These are phyloP conservation scores for Peniophora sp. DNA, from an alignment of 1,284 basidiomycete genomes.

Conservation along the genomic window DNA sequence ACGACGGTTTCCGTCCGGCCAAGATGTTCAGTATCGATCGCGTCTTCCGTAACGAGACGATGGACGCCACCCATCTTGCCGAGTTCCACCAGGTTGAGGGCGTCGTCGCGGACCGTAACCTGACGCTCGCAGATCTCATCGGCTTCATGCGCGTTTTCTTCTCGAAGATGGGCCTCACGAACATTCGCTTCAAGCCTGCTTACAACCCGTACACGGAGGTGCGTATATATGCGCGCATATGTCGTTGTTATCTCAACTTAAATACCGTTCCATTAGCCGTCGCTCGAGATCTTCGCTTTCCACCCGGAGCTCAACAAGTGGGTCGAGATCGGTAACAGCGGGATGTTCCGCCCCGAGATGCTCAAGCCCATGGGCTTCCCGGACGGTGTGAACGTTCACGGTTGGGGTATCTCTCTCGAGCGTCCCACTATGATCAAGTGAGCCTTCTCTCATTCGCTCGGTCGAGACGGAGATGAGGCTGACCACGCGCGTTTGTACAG, in stretches of 20 bases:
- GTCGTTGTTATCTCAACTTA: too few relatives aligned
- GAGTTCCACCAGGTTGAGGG: conserved; percentile 99
- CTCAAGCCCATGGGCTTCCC: conserved; percentile 98
- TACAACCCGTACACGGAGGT: conserved; percentile 97
- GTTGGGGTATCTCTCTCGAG: conserved; percentile 95
- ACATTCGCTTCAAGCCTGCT: conserved; percentile 95
- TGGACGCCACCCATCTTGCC: conserved; percentile 98
- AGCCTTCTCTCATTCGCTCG: conserved; percentile 16
- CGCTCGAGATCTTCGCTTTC: conserved; percentile 99
- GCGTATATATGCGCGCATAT: too few relatives aligned
- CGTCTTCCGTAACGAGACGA: conserved; percentile 98
- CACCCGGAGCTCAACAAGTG: conserved; percentile 92
- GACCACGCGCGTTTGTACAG: conserved; percentile 27
- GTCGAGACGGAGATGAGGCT: conserved; percentile 2
- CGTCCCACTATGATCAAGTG: conserved; percentile 99
- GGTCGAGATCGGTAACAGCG: conserved; percentile 95
- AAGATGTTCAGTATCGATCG: conserved; percentile 98
- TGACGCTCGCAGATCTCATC: conserved; percentile 96
- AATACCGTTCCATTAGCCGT: too few relatives aligned
- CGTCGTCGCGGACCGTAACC: conserved; percentile 90
- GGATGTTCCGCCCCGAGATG: conserved; percentile 99
- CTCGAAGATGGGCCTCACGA: conserved; percentile 93
- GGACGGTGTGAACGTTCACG: conserved; percentile 92
- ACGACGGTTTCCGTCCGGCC: conserved; percentile 87
- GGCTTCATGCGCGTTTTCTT: conserved; percentile 99